Base-by-base conservation (phyloP, 768 basidiomycete species). In the Kwoniella sp. region DNA sequence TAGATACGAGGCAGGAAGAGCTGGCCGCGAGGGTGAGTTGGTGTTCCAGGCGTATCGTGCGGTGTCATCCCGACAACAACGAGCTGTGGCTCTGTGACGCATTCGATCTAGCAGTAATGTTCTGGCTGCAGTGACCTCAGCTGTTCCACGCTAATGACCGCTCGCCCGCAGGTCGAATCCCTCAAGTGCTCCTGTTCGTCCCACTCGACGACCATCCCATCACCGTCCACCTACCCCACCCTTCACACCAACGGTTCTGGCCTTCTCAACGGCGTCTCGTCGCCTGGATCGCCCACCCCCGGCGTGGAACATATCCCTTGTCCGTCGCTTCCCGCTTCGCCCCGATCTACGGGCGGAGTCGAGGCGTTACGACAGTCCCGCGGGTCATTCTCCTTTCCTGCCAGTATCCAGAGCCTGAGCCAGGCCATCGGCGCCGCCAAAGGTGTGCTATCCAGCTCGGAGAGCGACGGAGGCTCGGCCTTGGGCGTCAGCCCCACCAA, bases 1-100 rank as follows among this genome's bases (percentile, higher is more conserved):
- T 65, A 8, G 47, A 53, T 53, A 44, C 42, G 5, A 60, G 53
- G 46, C 63, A 65, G 22, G 63, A 60, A 28, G 36, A 46, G 34
- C 45, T 65, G 12, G 52, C 63, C 17, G 46, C 39, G 28, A 44
- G 60, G 42, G 63, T 65, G 33, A 41, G 63, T 52, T 5, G 6
- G 10, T 22, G 19, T 32, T 33, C 19, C 8, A n/a, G n/a, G n/a
- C n/a, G n/a, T n/a, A n/a, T n/a, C n/a, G n/a, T n/a, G n/a, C n/a
- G n/a, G n/a, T n/a, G n/a, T n/a, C n/a, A n/a, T n/a, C n/a, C n/a
- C n/a, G n/a, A n/a, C n/a, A n/a, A n/a, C n/a, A n/a, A n/a, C n/a
- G n/a, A n/a, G n/a, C n/a, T n/a, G n/a, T n/a, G n/a, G n/a, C n/a
- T n/a, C n/a, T n/a, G n/a, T n/a, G n/a, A n/a, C n/a, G n/a, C n/a